Evolutionary conservation across 192 early-diverging fungal species (phyloP), one percentile per base, ranked within the genome.

Genomic region (Endogone sp.): DNA sequence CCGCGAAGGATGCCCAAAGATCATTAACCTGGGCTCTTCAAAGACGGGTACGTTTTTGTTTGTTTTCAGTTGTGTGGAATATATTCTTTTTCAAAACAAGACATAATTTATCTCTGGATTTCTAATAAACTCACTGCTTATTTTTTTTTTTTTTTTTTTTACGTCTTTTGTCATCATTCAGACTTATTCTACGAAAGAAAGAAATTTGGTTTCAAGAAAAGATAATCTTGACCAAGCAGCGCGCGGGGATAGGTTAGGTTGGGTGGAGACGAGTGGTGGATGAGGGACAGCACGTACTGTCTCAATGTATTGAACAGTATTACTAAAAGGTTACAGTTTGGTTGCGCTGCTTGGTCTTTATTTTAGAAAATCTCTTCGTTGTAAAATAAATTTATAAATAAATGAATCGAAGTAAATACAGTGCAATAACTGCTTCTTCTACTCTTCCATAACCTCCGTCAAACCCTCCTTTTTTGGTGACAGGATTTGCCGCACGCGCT

Each of bases 1-100:
- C 75, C 84, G 96, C 37, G 96, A 98, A 71, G 96, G 96, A 10
- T 98, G 96, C 71, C 96, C 96, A 62, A 97, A 97, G 79, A 96
- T 98, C 81, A 87, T 98, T n/a, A 98, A 98, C 76, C 72, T 98
- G 25, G 96, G 96, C 55, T 90, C 88, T 30, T 90, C 91, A 30
- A 95, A 95, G 71, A 93, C 93, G 54, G 74, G 74, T 67, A 75
- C 24, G 64, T 10, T 16, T 28, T 59, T 65, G 20, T 29, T 28
- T 54, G 4, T 44, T 44, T 44, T 4, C 13, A 8, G 13, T 44
- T 44, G 4, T 44, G 13, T 44, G n/a, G n/a, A n/a, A n/a, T n/a
- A n/a, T n/a, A n/a, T n/a, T n/a, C 11, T 56, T n/a, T n/a, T n/a
- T 56, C 55, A 56, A 56, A 56, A 56, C n/a, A 56, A 13, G 26